phyloP scores from a whole-genome alignment of 2,329 filamentous ascomycete genomes.

The Talaromyces rugulosus region DNA sequence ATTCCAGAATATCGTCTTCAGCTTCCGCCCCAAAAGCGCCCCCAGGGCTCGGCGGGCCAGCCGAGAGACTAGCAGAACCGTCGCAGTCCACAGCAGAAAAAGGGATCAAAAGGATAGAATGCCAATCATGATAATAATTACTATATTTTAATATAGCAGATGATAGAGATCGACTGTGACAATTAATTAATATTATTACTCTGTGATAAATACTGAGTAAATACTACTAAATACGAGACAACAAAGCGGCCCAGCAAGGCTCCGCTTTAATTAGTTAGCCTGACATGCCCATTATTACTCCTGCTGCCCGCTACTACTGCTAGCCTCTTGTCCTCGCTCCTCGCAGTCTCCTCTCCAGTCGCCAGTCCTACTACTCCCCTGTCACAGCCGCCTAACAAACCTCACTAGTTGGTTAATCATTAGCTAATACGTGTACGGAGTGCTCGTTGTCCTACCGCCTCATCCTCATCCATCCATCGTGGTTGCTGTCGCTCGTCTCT shows the following conservation, averaged over 20 bases:
- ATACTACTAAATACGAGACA: background rate
- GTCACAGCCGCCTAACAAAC: background rate
- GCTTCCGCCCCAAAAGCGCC: conserved; percentile 1
- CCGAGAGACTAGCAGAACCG: background rate
- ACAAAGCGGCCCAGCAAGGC: background rate
- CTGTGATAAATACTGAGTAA: too few species aligned
- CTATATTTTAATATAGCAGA: background rate
- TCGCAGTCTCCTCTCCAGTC: background rate
- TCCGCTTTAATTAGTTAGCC: background rate
- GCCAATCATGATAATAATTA: background rate
- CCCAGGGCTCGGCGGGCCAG: background rate
- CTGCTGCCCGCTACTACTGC: background rate
- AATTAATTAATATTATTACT: too few species aligned
- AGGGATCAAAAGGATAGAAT: background rate
- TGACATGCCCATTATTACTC: background rate
- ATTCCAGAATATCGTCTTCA: background rate
- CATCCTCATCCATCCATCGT: background rate
- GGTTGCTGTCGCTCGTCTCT: background rate
- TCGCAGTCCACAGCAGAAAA: background rate
- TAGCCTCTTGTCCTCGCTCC: background rate
- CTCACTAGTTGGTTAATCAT: background rate
- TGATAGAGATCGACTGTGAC: background rate
- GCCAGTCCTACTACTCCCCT: background rate
- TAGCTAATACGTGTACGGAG: background rate
- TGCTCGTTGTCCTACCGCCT: background rate